These are phyloP conservation scores for Leccinellum rugosiceps DNA, from an alignment of 768 basidiomycete genomes.

Conservation along the genomic window DNA sequence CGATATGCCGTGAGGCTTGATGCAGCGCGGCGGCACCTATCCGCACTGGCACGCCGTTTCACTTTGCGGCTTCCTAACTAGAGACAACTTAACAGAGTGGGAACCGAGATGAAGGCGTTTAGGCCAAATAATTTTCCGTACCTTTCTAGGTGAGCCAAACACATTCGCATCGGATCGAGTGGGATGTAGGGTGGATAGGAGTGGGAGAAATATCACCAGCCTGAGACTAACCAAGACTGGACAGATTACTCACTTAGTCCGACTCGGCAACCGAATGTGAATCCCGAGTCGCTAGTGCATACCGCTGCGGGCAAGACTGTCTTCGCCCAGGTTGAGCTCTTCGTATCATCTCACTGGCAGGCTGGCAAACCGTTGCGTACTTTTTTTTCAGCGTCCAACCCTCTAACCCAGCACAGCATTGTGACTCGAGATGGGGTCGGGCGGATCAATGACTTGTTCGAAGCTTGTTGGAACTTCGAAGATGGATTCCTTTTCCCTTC, in stretches of 20 bases:
- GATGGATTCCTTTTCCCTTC: not conserved
- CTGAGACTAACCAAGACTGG: not conserved
- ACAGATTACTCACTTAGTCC: not conserved
- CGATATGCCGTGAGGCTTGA: not conserved
- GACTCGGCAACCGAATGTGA: not conserved
- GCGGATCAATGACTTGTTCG: not conserved
- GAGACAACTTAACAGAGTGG: not conserved
- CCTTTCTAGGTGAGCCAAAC: not conserved
- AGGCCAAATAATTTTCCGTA: not conserved
- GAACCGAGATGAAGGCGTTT: not conserved
- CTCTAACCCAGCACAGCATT: not conserved
- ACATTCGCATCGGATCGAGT: not conserved
- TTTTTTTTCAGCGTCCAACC: not conserved
- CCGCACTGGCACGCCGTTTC: not conserved
- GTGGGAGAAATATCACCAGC: not conserved
- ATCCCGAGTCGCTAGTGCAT: not conserved
- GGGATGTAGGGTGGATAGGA: not conserved
- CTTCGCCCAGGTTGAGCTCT: not conserved
- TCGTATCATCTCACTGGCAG: not conserved
- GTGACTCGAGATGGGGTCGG: not conserved
- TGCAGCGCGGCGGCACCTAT: not conserved
- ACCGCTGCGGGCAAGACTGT: not conserved
- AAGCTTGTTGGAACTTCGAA: not conserved
- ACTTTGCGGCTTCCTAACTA: not conserved
- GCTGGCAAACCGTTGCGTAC: not conserved